Percentiles rank a stretch among this genome's conserved stretches.
These are phyloP conservation scores for Avena insularis DNA, from an alignment of 176 grass and related monocot species.

Conservation along the genomic window DNA sequence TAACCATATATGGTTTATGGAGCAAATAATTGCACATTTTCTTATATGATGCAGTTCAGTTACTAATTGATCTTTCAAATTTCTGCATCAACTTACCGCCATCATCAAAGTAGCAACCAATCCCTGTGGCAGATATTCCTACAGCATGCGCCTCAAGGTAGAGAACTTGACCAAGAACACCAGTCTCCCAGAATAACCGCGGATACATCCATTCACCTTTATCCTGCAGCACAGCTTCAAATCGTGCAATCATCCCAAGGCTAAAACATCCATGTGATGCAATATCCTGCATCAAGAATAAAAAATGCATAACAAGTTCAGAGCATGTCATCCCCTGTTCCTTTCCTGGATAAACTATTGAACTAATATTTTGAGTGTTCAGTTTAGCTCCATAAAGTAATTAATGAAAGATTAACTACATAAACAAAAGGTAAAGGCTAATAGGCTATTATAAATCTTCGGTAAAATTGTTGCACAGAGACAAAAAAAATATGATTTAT, in stretches of 20 bases:
- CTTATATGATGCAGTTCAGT: background rate
- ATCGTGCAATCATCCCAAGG: conserved; percentile 90
- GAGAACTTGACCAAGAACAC: conserved; percentile 89
- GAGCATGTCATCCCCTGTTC: background rate
- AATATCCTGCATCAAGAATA: conserved; percentile 71
- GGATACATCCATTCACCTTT: conserved; percentile 98
- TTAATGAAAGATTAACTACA: background rate
- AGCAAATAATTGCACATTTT: background rate
- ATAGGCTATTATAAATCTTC: background rate
- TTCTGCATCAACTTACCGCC: conserved; percentile 53
- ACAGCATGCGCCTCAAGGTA: conserved; percentile 97
- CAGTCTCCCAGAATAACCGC: conserved; percentile 92
- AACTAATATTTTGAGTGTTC: background rate
- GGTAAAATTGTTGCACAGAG: background rate
- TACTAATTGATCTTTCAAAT: background rate
- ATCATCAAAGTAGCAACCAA: conserved; percentile 98
- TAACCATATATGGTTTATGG: background rate
- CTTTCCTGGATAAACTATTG: conserved; percentile 2
- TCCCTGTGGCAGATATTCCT: conserved; percentile 94
- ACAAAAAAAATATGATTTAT: background rate
- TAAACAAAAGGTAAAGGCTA: background rate
- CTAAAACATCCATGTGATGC: conserved; percentile 97
- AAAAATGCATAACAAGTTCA: conserved; percentile 20
- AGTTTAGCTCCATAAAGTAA: background rate
- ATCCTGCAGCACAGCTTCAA: conserved; percentile 68